Percentiles rank a stretch among this genome's conserved stretches.
Conservation (phyloP, 164 flowering plant species). For the Dillenia suffruticosa region DNA sequence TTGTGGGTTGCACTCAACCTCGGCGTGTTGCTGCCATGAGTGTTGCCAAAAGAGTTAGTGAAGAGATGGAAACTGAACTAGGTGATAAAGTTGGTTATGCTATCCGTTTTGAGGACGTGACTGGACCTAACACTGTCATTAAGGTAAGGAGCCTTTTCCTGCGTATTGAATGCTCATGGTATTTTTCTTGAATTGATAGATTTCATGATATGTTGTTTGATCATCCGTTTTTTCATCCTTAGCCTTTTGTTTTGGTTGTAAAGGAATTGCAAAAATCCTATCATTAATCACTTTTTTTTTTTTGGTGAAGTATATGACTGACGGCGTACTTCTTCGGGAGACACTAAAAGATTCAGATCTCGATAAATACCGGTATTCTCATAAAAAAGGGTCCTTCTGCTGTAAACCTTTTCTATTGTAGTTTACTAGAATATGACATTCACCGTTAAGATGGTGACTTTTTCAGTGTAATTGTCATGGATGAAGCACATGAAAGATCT, state of each 20-base stretch:
- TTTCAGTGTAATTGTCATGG: slow-evolving; percentile 89
- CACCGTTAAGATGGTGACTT: slow-evolving; percentile 2
- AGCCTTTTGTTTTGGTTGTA: background rate
- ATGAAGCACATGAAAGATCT: slow-evolving; percentile 98
- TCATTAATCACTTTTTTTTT: background rate
- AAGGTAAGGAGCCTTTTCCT: slow-evolving; percentile 42
- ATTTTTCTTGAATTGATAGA: too few species aligned
- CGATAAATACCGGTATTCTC: slow-evolving; percentile 80
- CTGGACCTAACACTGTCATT: slow-evolving; percentile 81
- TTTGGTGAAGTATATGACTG: slow-evolving; percentile 95
- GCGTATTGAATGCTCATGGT: too few species aligned
- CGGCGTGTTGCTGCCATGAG: slow-evolving; percentile 99
- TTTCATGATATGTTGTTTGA: background rate
- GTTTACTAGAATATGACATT: slow-evolving; percentile 1
- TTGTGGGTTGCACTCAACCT: slow-evolving; percentile 97
- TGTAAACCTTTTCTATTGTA: too few species aligned
- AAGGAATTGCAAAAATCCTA: background rate
- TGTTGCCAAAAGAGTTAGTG: slow-evolving; percentile 99
- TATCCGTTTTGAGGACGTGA: slow-evolving; percentile 94
- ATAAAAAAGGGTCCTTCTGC: too few species aligned
- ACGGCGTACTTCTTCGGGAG: slow-evolving; percentile 95
- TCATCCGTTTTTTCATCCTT: background rate
- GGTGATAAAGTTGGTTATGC: slow-evolving; percentile 96
- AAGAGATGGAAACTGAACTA: slow-evolving; percentile 94
- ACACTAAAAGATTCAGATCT: slow-evolving; percentile 94